Evolutionary conservation across 2,329 filamentous ascomycete species (phyloP), one percentile per base, ranked within the genome.

Genomic region (Colletotrichum trifolii): DNA sequence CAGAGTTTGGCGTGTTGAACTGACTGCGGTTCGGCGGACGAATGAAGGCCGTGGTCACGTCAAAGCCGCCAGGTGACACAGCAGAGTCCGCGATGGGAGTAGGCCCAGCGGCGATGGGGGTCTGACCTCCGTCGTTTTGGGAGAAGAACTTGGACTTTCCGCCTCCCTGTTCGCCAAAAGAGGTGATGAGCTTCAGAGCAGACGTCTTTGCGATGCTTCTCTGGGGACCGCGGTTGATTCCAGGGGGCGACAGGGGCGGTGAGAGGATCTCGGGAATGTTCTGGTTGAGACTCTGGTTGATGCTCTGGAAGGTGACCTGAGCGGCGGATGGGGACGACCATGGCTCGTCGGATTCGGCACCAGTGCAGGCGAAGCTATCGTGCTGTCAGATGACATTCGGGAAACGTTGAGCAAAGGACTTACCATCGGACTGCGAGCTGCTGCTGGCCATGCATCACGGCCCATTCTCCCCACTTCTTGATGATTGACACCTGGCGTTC

Each of bases 391-490:
- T 36, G 39, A 10, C 13, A 40, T 10, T 35, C 10, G 36, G 13
- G 12, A 13, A 34, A 7, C 4, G 4, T 39, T 38, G 25, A 46
- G 10, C 43, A 49, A 34, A 47, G 17, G 55, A 76, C 79, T 69
- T 75, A 84, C 82, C 91, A 98, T 72, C 94, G 86, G 53, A 97
- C 96, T 15, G 96, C 96, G 49, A 99, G 83, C 71, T 97, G 92
- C 69, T 96, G 92, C 72, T 97, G 91, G 13, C 92, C 91, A 71
- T 96, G 90, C 68, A 92, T 90, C 11, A 97, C 90, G 42, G 95
- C 93, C 81, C 92, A 90, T 73, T 97, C 95, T 63, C 96, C 96
- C 96, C 96, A 99, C 81, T 96, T 95, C 71, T 93, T 89, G 68
- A 97, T 89, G 52, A 99, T 87, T 71, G 92, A 91, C 11, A 91